Conservation (phyloP, 768 basidiomycete genomes). For the Agaricus sinodeliciosus region DNA sequence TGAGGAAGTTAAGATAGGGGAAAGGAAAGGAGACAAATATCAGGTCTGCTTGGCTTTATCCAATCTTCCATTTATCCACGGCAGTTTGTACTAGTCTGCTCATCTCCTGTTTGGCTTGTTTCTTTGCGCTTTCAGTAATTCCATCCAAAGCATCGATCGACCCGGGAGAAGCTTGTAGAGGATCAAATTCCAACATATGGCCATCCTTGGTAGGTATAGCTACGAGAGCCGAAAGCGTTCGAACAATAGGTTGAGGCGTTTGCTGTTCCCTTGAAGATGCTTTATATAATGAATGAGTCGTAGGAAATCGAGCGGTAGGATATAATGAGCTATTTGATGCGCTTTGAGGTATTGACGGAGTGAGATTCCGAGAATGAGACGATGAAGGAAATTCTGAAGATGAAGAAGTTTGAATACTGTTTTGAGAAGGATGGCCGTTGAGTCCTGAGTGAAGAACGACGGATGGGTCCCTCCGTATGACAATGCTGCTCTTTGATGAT, state of each 20-base stretch:
- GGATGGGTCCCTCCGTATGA: conserved; percentile 55
- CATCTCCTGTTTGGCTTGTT: conserved; percentile 75
- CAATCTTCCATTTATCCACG: conserved; percentile 71
- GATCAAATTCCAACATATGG: conserved; percentile 79
- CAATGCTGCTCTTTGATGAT: conserved; percentile 50
- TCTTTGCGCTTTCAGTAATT: conserved; percentile 77
- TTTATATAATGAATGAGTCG: conserved; percentile 17
- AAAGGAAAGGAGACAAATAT: neutral
- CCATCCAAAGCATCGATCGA: conserved; percentile 72
- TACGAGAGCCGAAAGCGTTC: conserved; percentile 52
- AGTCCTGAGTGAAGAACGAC: conserved; percentile 25
- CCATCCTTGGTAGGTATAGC: conserved; percentile 80
- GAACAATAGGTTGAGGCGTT: conserved; percentile 31
- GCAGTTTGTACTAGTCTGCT: conserved; percentile 63
- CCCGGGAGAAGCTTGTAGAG: conserved; percentile 63
- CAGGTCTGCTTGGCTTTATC: conserved; percentile 14
- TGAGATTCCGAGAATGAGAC: conserved; percentile 38
- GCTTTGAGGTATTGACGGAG: conserved; percentile 22
- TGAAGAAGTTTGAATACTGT: conserved; percentile 35
- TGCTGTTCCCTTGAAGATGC: conserved; percentile 15
- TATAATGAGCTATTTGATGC: conserved; percentile 13
- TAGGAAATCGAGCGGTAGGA: conserved; percentile 22
- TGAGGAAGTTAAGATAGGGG: neutral
- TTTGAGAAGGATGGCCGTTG: conserved; percentile 44
- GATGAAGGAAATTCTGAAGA: conserved; percentile 30